Evolutionary conservation across 2,329 filamentous ascomycete genomes (phyloP), one percentile per base, ranked within the genome.

Genomic region (Botryotinia globosa): DNA sequence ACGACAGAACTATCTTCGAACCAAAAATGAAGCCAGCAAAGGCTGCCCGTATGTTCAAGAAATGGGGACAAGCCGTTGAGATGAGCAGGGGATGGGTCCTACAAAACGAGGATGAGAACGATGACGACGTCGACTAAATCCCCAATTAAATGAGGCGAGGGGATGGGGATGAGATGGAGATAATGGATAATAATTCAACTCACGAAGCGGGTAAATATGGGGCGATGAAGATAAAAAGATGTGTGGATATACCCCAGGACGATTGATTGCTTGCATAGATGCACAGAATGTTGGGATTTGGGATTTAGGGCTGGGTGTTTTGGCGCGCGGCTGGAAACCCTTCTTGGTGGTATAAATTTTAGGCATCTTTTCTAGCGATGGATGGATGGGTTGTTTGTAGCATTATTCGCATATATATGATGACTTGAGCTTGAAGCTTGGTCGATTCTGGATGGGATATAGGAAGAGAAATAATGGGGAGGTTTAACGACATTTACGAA

Each of bases 51-150:
- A 88, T 91, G 83, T 93, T 93, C 79, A 85, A 85, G 76, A 87
- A 87, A 76, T 94, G 92, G 92, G 86, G 89, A 77, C 89, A 91
- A 82, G 92, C 92, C 1, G 92, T 94, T 45, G 84, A 91, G 80
- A 94, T 94, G 91, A 91, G 89, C 78, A 88, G 86, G 79, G 92
- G 92, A 51, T 94, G 92, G 92, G 79, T 88, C 4, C 16, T 72
- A 10, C 69, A 73, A 4, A n/a, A 67, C 42, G 70, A 74, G 20
- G 42, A 68, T 32, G 66, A 74, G 22, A 39, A 64, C 25, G 72
- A 74, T 45, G 68, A 71, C 44, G 69, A 71, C 20, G 25, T 64
- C 25, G 69, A 71, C 32, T 70, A 70, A 51, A 37, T 22, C 34
- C 48, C 18, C 39, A 39, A n/a, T 22, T n/a, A 29, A 14, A 39